Evolutionary conservation across 1,284 basidiomycete genomes (phyloP), one percentile per base, ranked within the genome.

Genomic region (Pseudozyma thailandica): DNA sequence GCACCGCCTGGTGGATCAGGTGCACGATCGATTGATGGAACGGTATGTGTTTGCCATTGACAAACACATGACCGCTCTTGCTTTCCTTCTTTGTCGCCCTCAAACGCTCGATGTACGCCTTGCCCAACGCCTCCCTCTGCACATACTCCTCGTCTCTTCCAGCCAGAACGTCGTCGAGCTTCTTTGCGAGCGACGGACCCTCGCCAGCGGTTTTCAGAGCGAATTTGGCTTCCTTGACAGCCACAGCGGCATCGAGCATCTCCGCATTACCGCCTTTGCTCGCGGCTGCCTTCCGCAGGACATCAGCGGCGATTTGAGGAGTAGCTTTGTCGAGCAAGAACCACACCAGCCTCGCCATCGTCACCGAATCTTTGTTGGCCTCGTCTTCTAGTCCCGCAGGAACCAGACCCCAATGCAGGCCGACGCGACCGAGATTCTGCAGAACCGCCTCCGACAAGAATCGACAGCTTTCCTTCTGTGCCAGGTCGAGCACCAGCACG

Each of bases 31-130:
- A 77, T 68, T 93, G 92, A 58, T 91, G 90, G 60, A 92, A 84
- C 6, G 87, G 84, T 28, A 90, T 86, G 78, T 91, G 88, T 75
- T 90, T 92, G 15, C 95, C 95, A 77, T 98, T 98, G 75, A 97
- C 86, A 81, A 97, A 95, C 51, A 84, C 23, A 85, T 87, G 80
- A 1, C 83, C 83, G n/a, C n/a, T 31, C 3, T 53, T 45, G 31
- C 51, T 55, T 30, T 68, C 72, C 4, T 30, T 26, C 10, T 44
- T 53, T 1, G 53, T 53, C 3, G 75, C 61, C 20, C 68, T 48
- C 5, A 78, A 58, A 20, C 78, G 71, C 8, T 59, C 27, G 12
- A 74, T 50, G 57, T 80, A 76, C 12, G 57, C 50, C 18, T 28
- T 50, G 26, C 51, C 39, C 6, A 56, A 31, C n/a, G 20, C 18